phyloP scores from a whole-genome alignment of 441 rosid genomes.

The Biscutella auriculata region DNA sequence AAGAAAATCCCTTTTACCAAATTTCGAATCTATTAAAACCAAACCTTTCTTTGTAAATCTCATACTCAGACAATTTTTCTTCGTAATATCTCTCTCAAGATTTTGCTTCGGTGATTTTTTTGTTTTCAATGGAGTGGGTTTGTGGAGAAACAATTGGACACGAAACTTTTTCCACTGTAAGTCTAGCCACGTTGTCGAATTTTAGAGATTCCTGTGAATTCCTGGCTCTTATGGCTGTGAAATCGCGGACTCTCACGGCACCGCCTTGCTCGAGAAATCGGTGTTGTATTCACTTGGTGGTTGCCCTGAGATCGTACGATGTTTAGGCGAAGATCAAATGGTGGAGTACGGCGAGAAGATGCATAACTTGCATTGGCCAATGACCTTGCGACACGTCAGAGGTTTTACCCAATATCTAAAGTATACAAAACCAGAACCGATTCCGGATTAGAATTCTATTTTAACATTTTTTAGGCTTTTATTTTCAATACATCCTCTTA shows the following conservation, averaged over 20 bases:
- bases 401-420: no score
- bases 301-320: slow-evolving; percentile 35
- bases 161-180: slow-evolving; percentile 54
- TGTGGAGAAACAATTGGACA: slow-evolving; percentile 65
- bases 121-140: slow-evolving; percentile 82
- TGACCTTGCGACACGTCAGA: no score
- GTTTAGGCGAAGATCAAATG: slow-evolving; percentile 34
- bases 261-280: slow-evolving; percentile 35
- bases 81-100: no score
- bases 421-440: no score
- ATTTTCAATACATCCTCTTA: no score
- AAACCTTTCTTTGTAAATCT: no score
- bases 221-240: slow-evolving; percentile 51
- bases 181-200: slow-evolving; percentile 31
- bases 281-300: slow-evolving; percentile 25
- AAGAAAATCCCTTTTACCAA: no score
- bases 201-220: neutral
- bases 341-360: slow-evolving; percentile 35
- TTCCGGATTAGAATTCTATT: no score
- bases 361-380: slow-evolving; percentile 37
- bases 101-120: neutral
- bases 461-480: no score
- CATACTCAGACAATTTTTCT: no score
- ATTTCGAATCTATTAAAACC: no score
- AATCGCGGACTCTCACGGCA: slow-evolving; percentile 36